Evolutionary conservation across 371 early-diverging fungal genomes (phyloP), one percentile per base, ranked within the genome.

Genomic region (Thermomucor indicae-seudaticae): DNA sequence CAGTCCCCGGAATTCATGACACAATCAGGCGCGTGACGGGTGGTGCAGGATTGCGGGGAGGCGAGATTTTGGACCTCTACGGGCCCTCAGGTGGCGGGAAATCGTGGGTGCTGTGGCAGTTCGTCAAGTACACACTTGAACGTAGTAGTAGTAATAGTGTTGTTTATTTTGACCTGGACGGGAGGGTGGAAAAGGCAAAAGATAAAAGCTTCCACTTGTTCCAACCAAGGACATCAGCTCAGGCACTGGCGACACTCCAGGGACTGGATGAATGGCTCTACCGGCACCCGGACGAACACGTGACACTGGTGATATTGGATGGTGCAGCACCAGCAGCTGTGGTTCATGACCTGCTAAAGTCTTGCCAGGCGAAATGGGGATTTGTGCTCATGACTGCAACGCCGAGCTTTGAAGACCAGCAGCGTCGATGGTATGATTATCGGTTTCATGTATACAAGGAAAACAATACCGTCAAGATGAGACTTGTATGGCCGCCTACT

Each of bases 61-160:
- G 57, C 22, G 57, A 64, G 12, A 43, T 48, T 12, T 37, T 64
- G 6, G 60, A 57, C 16, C 25, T 64, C 14, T 31, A 32, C 11
- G 65, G 65, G 30, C 37, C 45, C 7, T 60, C 65, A 24, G 65
- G 60, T 14, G 46, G 57, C 23, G 65, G 60, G 19, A 60, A 60
- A 31, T 34, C 60, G 4, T 47, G 49, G 49, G 35, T 51, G 12
- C 44, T 63, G 40, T 45, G 25, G 16, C 20, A 53, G 28, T 11
- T 64, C 22, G 49, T 41, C 17, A 30, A 53, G 19, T 49, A 54
- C 22, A 48, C 48, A 8, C 29, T 60, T 12, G 31, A 22, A 35
- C 34, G 51, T 27, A 32, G 41, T 22, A 24, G 48, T n/a, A 28
- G 38, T n/a, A n/a, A n/a, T 14, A 55, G 48, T 16, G 53, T 62